Base-by-base conservation (phyloP, 371 early-diverging fungal species). In the Rhizopus stolonifer region DNA sequence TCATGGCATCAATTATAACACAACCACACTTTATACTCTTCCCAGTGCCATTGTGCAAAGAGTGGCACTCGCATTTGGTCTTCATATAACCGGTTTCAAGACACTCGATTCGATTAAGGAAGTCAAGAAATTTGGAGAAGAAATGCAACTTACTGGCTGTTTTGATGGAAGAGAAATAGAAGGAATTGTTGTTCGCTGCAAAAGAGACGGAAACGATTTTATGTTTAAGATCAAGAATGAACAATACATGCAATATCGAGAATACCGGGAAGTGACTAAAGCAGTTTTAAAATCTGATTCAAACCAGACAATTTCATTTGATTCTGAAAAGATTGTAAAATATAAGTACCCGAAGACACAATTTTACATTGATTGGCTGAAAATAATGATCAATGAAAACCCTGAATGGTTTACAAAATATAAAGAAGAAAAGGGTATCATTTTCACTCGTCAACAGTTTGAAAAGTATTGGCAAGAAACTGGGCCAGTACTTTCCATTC, bases 151-250 rank as follows among this genome's bases (percentile, higher is more conserved):
- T 47, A 79, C 79, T 9, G 86, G 89, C 15, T 64, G 72, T 18
- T 87, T 80, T 44, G 73, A 87, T 65, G 86, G 15, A 61, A 87
- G 31, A 75, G 65, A 65, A 4, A 51, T 95, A 10, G 98, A 98
- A 70, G 98, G 98, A 4, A 92, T 92, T 52, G 98, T 97, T 2
- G 83, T 97, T 9, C 84, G 98, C n/a, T 88, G 91, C 67, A 75
- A 69, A 43, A 33, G 65, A 32, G 19, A 44, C 4, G 66, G 62
- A 29, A 52, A 49, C 4, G 76, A 68, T 33, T 84, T 82, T 46
- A 87, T 96, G 65, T 95, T 92, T 77, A 97, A 97, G 74, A 80
- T 93, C 70, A 97, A 96, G 65, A 95, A 88, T 60, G 93, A 94
- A 40, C 86, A 90, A 47, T 97, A 97, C 55, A 64, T 95, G 23